Evolutionary conservation across 495 filamentous ascomycete species (phyloP).

Genomic region (Penicillium manginii): DNA sequence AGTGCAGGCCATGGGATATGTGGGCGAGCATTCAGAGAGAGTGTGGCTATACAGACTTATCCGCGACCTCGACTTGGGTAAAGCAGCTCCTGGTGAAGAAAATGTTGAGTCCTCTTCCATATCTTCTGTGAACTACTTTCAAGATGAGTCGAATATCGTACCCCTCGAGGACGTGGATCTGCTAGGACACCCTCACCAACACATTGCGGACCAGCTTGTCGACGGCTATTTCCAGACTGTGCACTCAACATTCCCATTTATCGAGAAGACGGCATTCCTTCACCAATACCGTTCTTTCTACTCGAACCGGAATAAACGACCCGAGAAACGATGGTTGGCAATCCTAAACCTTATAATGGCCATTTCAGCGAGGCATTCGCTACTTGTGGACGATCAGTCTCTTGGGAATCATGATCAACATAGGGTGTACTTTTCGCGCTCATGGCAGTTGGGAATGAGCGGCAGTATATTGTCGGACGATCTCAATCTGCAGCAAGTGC

Average conservation of each 20-base stretch:
- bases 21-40: constrained; percentile 66
- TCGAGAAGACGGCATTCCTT: constrained; percentile 50
- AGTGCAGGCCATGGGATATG: constrained; percentile 57
- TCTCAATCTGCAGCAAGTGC: constrained; percentile 60
- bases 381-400: constrained; percentile 42
- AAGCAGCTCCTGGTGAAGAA: constrained; percentile 17
- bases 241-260: constrained; percentile 62
- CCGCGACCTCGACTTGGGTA: constrained; percentile 36
- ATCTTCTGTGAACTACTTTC: constrained; percentile 55
- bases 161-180: constrained; percentile 47
- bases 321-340: constrained; percentile 58
- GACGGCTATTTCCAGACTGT: constrained; percentile 58
- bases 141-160: constrained; percentile 55
- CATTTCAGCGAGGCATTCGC: constrained; percentile 56
- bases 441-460: constrained; percentile 59
- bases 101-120: constrained; percentile 31
- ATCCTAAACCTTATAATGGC: constrained; percentile 68
- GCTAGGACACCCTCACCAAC: constrained; percentile 49
- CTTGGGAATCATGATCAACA: constrained; percentile 46
- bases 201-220: constrained; percentile 57
- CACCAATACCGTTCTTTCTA: constrained; percentile 47
- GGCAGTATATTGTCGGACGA: constrained; percentile 52
- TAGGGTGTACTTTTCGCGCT: constrained; percentile 59
- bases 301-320: constrained; percentile 33
- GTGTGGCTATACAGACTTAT: constrained; percentile 60